Evolutionary conservation across 345 rosid species (phyloP), one percentile per base, ranked within the genome.

Genomic region (Eucalyptus curtisii): DNA sequence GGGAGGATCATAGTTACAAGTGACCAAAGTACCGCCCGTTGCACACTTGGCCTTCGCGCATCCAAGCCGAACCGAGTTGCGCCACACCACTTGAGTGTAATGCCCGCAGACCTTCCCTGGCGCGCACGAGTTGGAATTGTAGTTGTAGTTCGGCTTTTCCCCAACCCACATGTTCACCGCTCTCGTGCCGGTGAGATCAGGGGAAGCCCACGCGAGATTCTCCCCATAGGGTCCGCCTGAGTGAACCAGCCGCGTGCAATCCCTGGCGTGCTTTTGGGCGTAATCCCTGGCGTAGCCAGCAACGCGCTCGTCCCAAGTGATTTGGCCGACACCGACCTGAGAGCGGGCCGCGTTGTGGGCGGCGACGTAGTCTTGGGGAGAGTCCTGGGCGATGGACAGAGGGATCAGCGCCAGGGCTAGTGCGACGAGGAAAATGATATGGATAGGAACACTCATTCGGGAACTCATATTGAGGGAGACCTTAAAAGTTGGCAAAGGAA

Each of bases 221-320:
- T 89, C 76, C 30, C 55, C 40, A 22, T 59, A 86, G 27, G 81
- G 40, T 5, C 80, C 52, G 19, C 57, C 61, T n/a, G 86, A 53
- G 25, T 53, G 88, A 55, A 91, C 92, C 71, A 91, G 86, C 4
- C 19, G 37, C 17, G 37, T 71, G 91, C 95, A 93, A n/a, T 90
- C 91, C 13, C 86, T 71, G 6, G 27, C 88, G 31, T 19, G 57
- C 57, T 20, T 53, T 53, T 53, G 4, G 25, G 57, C 25, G 4
- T 53, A 53, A 53, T 53, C 57, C 57, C 52, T 49, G 20, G 95
- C 94, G 42, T 89, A 93, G n/a, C 89, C 86, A 19, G 92, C 95
- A 2, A 94, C 89, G 25, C 47, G 88, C 30, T 80, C 64, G 86
- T 91, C 92, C 95, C 94, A 94, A 19, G 40, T 49, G n/a, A 95